These are phyloP conservation scores for Colletotrichum eremochloae DNA, from an alignment of 2,329 filamentous ascomycete species.

Conservation along the genomic window DNA sequence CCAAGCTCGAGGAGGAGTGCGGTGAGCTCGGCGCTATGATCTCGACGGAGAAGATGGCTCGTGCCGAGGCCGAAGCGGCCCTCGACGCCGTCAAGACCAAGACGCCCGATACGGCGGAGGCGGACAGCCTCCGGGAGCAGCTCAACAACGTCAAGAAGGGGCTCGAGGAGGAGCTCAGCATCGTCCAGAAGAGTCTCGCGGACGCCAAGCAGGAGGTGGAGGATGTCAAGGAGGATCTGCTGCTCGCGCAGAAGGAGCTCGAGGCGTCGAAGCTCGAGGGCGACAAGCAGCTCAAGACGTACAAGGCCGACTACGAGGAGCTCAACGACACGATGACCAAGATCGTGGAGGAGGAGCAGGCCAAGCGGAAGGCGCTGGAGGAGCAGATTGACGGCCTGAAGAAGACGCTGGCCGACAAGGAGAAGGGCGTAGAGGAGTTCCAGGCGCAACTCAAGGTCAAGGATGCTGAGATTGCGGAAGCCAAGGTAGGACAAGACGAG, in stretches of 20 bases:
- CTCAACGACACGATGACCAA: slow-evolving; percentile 73
- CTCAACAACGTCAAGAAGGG: slow-evolving; percentile 62
- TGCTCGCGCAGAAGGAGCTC: slow-evolving; percentile 65
- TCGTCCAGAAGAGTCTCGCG: slow-evolving; percentile 51
- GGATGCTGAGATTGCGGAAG: slow-evolving; percentile 74
- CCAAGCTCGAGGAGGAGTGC: slow-evolving; percentile 61
- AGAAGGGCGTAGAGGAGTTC: slow-evolving; percentile 63
- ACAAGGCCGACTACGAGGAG: slow-evolving; percentile 71
- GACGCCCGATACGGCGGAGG: slow-evolving; percentile 66
- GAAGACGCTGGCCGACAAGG: slow-evolving; percentile 61
- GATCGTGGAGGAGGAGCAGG: slow-evolving; percentile 70
- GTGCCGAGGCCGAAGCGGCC: slow-evolving; percentile 70
- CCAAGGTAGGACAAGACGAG: slow-evolving; percentile 60
- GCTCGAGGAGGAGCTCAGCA: slow-evolving; percentile 59
- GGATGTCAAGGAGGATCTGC: slow-evolving; percentile 57
- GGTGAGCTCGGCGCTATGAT: slow-evolving; percentile 66
- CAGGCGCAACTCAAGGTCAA: slow-evolving; percentile 72
- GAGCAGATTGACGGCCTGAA: slow-evolving; percentile 62
- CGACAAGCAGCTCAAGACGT: slow-evolving; percentile 66
- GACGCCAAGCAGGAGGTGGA: slow-evolving; percentile 52
- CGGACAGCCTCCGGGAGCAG: slow-evolving; percentile 65
- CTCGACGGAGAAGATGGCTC: slow-evolving; percentile 71
- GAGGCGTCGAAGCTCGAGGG: slow-evolving; percentile 65
- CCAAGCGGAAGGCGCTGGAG: slow-evolving; percentile 65
- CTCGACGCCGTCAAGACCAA: slow-evolving; percentile 69